Evolutionary conservation across 139 green algal genomes (phyloP).

Genomic region (Mesostigma viride): DNA sequence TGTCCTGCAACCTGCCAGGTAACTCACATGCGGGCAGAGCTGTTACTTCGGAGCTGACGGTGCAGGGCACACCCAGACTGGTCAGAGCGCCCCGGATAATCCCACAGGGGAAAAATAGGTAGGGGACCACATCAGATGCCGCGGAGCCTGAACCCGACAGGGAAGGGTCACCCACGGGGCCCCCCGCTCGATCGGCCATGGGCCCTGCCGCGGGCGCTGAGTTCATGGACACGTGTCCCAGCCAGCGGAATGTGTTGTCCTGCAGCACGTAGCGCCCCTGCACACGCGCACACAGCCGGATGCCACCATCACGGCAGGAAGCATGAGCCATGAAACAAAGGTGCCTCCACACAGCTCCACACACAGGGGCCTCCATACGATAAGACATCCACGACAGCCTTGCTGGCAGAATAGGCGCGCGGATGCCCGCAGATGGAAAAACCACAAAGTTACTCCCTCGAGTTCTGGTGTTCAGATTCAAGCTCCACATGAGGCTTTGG

Average conservation of each 20-base stretch:
- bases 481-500: neutral
- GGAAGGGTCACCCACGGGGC: neutral
- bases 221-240: slow-evolving; percentile 16
- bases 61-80: slow-evolving; percentile 27
- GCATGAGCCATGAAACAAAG: neutral
- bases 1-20: too few species aligned
- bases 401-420: neutral
- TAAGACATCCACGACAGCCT: neutral
- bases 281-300: neutral
- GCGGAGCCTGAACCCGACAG: neutral
- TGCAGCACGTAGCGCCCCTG: slow-evolving; percentile 36
- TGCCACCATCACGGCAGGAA: neutral
- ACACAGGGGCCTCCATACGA: neutral
- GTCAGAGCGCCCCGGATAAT: slow-evolving; percentile 31
- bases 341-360: neutral
- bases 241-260: slow-evolving; percentile 34
- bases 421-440: neutral
- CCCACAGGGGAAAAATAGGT: slow-evolving; percentile 29
- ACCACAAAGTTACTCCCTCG: neutral
- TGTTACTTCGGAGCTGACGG: slow-evolving; percentile 28
- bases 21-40: slow-evolving; percentile 29
- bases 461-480: neutral
- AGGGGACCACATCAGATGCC: slow-evolving; percentile 14
- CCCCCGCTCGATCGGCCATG: neutral
- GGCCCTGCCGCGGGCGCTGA: neutral